These are phyloP conservation scores for Entonaema liquescens DNA, from an alignment of 495 filamentous ascomycete species.

Conservation along the genomic window DNA sequence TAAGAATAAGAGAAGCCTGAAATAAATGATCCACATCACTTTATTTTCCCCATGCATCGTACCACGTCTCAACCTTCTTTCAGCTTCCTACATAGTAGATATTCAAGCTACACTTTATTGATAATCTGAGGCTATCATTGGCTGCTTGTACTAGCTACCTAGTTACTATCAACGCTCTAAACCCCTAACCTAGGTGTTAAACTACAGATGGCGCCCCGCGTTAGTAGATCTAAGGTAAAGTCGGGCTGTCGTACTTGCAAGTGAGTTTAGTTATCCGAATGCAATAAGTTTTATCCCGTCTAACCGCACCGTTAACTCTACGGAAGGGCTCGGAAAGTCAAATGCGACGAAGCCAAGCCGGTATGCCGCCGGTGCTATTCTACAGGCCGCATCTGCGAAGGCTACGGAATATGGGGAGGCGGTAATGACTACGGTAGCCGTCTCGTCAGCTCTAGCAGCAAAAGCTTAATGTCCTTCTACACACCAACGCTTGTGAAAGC, in stretches of 20 bases:
- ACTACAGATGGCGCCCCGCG: slow-evolving; percentile 13
- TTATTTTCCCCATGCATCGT: neutral
- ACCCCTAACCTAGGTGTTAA: neutral
- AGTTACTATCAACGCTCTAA: neutral
- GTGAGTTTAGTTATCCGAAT: slow-evolving; percentile 45
- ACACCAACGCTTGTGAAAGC: slow-evolving; percentile 23
- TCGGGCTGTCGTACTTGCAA: slow-evolving; percentile 65
- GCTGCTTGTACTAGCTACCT: neutral
- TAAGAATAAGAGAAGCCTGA: neutral
- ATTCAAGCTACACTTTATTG: neutral
- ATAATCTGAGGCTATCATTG: neutral
- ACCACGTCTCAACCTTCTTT: neutral
- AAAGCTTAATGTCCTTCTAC: slow-evolving; percentile 2
- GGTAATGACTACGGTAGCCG: slow-evolving; percentile 45
- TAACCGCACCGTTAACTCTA: slow-evolving; percentile 5
- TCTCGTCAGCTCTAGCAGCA: slow-evolving; percentile 4
- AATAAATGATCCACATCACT: neutral
- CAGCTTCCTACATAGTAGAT: neutral
- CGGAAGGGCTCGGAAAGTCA: slow-evolving; percentile 58
- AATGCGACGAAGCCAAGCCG: slow-evolving; percentile 66
- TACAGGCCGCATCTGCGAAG: slow-evolving; percentile 66
- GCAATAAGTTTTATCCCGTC: neutral
- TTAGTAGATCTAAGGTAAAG: slow-evolving; percentile 48
- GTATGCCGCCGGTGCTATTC: slow-evolving; percentile 62
- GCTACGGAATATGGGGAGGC: slow-evolving; percentile 64